Evolutionary conservation across 73 alveolate species (phyloP).

Genomic region (Tetrahymena malaccensis): DNA sequence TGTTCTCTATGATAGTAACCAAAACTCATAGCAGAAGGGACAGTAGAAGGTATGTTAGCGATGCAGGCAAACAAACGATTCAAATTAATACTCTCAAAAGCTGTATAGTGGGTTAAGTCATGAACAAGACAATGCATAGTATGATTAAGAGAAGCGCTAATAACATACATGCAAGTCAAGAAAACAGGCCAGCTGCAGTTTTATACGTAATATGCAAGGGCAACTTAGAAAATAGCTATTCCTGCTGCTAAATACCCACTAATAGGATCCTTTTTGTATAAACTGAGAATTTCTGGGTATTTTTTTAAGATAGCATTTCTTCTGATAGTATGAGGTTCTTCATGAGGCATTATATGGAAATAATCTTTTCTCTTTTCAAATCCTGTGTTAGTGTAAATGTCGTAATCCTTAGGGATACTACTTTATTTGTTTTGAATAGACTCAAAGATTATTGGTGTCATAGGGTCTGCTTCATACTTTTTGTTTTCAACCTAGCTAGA

Average conservation of each 20-base stretch:
- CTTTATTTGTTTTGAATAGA: background rate
- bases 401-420: background rate
- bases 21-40: conserved; percentile 39
- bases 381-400: background rate
- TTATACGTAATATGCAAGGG: background rate
- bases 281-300: conserved; percentile 16
- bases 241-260: conserved; percentile 9
- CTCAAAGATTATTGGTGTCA: background rate
- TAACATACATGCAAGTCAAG: conserved; percentile 2
- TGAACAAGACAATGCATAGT: conserved; percentile 29
- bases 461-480: background rate
- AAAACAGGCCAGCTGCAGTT: conserved; percentile 8
- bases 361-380: conserved; percentile 19
- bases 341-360: conserved; percentile 42
- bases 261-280: conserved; percentile 10
- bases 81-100: conserved; percentile 5
- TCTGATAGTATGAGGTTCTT: conserved; percentile 36
- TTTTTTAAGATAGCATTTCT: conserved; percentile 13
- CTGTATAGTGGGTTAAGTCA: conserved; percentile 25
- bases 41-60: conserved; percentile 12
- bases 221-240: conserved; percentile 2
- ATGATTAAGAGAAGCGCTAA: conserved; percentile 21
- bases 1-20: conserved; percentile 40
- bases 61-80: conserved; percentile 26
- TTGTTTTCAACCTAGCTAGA: background rate